A percentile compares a stretch with the other conserved stretches of the same genome.
Conservation (phyloP, 331 rosid species). For the Stylosanthes scabra region DNA sequence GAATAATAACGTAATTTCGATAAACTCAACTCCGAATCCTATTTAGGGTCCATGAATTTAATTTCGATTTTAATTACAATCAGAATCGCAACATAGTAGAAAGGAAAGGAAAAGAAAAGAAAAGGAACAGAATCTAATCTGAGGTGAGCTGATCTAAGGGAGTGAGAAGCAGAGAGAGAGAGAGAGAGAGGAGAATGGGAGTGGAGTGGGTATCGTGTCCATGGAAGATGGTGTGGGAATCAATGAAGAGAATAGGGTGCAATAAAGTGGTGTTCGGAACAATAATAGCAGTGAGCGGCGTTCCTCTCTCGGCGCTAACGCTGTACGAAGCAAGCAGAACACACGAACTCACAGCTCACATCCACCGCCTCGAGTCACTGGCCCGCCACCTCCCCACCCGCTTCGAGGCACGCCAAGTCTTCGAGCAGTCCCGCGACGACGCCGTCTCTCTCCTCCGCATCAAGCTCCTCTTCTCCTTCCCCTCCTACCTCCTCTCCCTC, state of each 20-base stretch:
- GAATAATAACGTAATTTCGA: not conserved
- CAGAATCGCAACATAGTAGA: no score
- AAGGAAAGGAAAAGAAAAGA: no score
- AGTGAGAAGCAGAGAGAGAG: not conserved
- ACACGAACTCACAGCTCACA: slow-evolving; percentile 49
- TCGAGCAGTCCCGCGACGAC: slow-evolving; percentile 66
- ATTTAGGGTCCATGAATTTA: no score
- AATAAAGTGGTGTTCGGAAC: slow-evolving; percentile 56
- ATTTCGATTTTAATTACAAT: no score
- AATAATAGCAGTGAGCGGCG: slow-evolving; percentile 50
- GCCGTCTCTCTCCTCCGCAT: slow-evolving; percentile 65
- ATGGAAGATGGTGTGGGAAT: slow-evolving; percentile 45
- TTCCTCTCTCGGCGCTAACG: slow-evolving; percentile 71
- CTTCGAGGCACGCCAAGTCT: slow-evolving; percentile 83
- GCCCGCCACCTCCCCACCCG: slow-evolving; percentile 66
- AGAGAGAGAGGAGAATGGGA: no score
- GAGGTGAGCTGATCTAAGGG: no score
- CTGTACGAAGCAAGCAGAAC: slow-evolving; percentile 58
- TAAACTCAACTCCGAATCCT: not conserved
- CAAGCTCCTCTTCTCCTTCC: slow-evolving; percentile 62
- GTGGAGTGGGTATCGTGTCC: slow-evolving; percentile 12
- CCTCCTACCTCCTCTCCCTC: slow-evolving; percentile 65
- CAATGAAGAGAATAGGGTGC: slow-evolving; percentile 46
- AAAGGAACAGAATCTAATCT: no score
- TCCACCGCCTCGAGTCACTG: slow-evolving; percentile 71